Evolutionary conservation across 2,329 filamentous ascomycete genomes (phyloP), one percentile per base, ranked within the genome.

Genomic region (Neofusicoccum kwambonambiense): DNA sequence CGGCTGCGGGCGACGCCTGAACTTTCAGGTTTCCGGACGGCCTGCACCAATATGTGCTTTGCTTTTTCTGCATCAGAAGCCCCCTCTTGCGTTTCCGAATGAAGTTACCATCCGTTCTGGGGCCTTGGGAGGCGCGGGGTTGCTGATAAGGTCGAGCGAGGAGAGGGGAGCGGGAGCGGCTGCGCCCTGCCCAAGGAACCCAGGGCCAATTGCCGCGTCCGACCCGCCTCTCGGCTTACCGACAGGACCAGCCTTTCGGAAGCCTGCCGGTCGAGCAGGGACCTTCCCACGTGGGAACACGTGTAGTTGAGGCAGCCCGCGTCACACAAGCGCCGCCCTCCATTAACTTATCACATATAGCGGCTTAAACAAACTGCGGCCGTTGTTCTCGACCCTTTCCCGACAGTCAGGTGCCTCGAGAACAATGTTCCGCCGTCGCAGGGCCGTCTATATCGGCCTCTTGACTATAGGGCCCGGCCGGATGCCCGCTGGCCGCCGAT

Each of bases 271-370:
- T 3, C 12, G 34, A 52, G 42, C 56, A 60, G 42, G 56, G 56
- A 60, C 56, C 56, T 47, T 60, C 56, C 56, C 56, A 60, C 56
- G 56, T 60, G 56, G 41, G 22, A 35, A 45, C 56, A 60, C 56
- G 56, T 60, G 56, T 47, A 37, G 41, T 44, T 47, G 56, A 60
- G 42, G 56, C 56, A 60, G 31, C 44, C 41, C 31, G 56, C 27
- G 56, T 60, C 22, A 60, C 56, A 47, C 42, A 60, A 60, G 9
- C 56, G 31, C 42, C 44, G 19, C 19, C 27, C 7, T 9, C 44
- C 27, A 34, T 44, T 49, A 60, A 37, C n/a, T 35, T 39, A 47
- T 47, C 56, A 37, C 56, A 60, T 60, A 47, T 60, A 45, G 17
- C 42, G 42, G 41, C 44, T 42, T 47, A 60, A 60, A 60, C 56